A percentile compares a stretch with the other conserved stretches of the same genome.
These are phyloP conservation scores for Porodaedalea pini DNA, from an alignment of 1,284 basidiomycete species.

Conservation along the genomic window DNA sequence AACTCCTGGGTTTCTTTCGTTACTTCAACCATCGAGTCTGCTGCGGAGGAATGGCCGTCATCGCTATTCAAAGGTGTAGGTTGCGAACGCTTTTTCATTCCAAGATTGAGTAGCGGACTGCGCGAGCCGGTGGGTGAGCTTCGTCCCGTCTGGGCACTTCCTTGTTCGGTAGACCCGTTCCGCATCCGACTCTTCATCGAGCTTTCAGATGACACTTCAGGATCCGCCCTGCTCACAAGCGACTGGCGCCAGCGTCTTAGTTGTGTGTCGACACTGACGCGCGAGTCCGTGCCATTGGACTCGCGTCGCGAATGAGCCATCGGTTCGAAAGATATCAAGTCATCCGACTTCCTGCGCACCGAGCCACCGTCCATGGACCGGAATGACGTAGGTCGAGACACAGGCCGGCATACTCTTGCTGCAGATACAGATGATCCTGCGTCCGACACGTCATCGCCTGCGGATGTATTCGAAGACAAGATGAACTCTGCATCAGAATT, in stretches of 20 bases:
- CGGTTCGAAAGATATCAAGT: slow-evolving; percentile 47
- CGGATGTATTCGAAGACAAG: slow-evolving; percentile 39
- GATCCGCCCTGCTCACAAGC: slow-evolving; percentile 42
- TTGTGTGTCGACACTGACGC: slow-evolving; percentile 22
- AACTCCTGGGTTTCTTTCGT: slow-evolving; percentile 8
- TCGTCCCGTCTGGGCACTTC: slow-evolving; percentile 28
- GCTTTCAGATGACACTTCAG: slow-evolving; percentile 13
- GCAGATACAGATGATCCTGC: slow-evolving; percentile 9
- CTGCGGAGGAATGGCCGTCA: slow-evolving; percentile 43
- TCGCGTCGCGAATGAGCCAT: slow-evolving; percentile 35
- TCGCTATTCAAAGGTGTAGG: slow-evolving; percentile 36
- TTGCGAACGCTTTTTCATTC: slow-evolving; percentile 35
- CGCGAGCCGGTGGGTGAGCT: slow-evolving; percentile 43
- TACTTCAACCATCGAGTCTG: slow-evolving; percentile 46
- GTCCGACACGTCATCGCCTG: slow-evolving; percentile 21
- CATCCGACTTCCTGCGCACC: slow-evolving; percentile 43
- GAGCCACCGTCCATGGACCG: slow-evolving; percentile 41
- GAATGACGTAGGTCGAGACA: slow-evolving; percentile 20
- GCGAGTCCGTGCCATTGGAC: slow-evolving; percentile 28
- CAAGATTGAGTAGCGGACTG: slow-evolving; percentile 38
- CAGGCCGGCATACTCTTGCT: background rate
- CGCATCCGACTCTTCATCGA: slow-evolving; percentile 6
- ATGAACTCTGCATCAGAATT: slow-evolving; percentile 38
- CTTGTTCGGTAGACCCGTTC: slow-evolving; percentile 18
- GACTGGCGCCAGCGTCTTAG: slow-evolving; percentile 40